phyloP scores from a whole-genome alignment of 352 stramenopile species.

The Phytophthora europaea region DNA sequence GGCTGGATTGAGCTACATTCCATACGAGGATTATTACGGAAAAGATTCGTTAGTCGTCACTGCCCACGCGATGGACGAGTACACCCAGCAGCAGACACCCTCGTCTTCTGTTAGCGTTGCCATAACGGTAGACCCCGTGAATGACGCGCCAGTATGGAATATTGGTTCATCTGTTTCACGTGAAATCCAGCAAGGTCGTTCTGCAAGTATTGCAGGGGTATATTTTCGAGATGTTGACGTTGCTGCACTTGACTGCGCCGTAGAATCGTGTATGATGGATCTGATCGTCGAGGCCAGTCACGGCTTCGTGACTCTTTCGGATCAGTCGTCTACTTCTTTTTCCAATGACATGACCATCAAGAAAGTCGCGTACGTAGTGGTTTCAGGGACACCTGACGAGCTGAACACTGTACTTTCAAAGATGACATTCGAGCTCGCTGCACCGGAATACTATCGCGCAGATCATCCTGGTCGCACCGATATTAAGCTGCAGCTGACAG shows the following conservation, averaged over 20 bases:
- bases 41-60: slow-evolving; percentile 52
- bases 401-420: slow-evolving; percentile 57
- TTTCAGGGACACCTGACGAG: slow-evolving; percentile 42
- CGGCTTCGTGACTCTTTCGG: slow-evolving; percentile 51
- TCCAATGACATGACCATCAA: slow-evolving; percentile 24
- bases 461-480: slow-evolving; percentile 31
- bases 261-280: slow-evolving; percentile 56
- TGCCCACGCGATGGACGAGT: slow-evolving; percentile 56
- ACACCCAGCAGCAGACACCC: slow-evolving; percentile 47
- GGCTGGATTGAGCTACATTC: slow-evolving; percentile 51
- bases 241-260: slow-evolving; percentile 22
- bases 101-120: slow-evolving; percentile 32
- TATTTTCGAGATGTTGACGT: slow-evolving; percentile 63
- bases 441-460: slow-evolving; percentile 34
- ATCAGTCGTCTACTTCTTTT: slow-evolving; percentile 21
- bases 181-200: slow-evolving; percentile 34
- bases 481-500: slow-evolving; percentile 58
- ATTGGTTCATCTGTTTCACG: slow-evolving; percentile 31
- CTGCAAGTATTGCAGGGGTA: slow-evolving; percentile 48
- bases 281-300: slow-evolving; percentile 58
- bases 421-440: slow-evolving; percentile 59
- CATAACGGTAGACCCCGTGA: slow-evolving; percentile 59
- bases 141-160: slow-evolving; percentile 70
- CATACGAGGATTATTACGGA: slow-evolving; percentile 52
- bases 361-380: slow-evolving; percentile 36